Percentiles rank a stretch among this genome's conserved stretches.
Evolutionary conservation across 495 filamentous ascomycete species (phyloP).

Genomic region (Xylaria grammica): DNA sequence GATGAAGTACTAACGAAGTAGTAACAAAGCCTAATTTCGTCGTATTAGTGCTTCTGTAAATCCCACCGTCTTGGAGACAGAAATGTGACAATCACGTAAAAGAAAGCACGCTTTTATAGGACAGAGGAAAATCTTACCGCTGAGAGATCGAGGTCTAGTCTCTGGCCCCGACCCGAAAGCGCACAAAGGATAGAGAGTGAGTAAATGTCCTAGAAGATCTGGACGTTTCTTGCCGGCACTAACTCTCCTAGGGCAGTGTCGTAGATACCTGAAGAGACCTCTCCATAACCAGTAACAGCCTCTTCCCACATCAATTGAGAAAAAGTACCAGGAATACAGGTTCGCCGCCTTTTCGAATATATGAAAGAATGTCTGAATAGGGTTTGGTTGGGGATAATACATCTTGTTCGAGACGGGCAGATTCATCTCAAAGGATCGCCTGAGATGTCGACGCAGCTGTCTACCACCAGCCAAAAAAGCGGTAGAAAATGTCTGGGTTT

Average conservation of each 20-base stretch:
- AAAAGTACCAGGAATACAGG: background rate
- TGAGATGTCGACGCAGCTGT: background rate
- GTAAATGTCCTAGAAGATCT: slow-evolving; percentile 1
- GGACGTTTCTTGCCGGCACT: background rate
- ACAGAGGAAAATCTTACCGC: background rate
- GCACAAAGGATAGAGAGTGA: slow-evolving; percentile 4
- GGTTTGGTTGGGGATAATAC: background rate
- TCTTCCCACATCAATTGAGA: background rate
- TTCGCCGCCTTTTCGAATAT: slow-evolving; percentile 12
- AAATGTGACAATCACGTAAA: background rate
- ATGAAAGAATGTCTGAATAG: background rate
- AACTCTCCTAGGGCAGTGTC: background rate
- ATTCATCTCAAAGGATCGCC: background rate
- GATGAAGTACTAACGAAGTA: background rate
- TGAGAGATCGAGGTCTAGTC: background rate
- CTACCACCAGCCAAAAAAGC: background rate
- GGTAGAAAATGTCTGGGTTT: slow-evolving; percentile 7
- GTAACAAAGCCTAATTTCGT: background rate
- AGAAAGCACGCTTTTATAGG: background rate
- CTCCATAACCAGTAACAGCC: background rate
- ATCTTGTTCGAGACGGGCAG: slow-evolving; percentile 17
- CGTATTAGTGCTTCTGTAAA: background rate
- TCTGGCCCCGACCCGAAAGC: background rate
- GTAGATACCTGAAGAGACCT: background rate
- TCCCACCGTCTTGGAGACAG: background rate